phyloP scores from a whole-genome alignment of 2,329 filamentous ascomycete species.

The Zymoseptoria tritici region DNA sequence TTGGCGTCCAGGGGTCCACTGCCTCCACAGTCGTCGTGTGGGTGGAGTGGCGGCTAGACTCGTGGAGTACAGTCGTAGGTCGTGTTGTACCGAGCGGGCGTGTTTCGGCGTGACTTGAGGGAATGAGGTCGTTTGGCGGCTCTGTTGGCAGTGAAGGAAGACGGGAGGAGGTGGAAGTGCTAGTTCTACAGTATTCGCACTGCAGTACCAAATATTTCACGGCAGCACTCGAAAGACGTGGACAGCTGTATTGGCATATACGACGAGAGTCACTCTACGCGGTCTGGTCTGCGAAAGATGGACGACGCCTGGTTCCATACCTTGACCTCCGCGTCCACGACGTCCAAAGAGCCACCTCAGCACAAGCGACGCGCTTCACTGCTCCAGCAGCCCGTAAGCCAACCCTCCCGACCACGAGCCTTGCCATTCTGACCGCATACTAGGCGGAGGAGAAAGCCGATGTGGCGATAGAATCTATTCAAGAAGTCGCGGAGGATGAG shows the following conservation, averaged over 20 bases:
- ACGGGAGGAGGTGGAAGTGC: no score
- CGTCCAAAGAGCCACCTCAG: constrained; percentile 43
- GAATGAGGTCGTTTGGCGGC: no score
- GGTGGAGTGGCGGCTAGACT: not conserved
- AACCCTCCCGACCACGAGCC: constrained; percentile 25
- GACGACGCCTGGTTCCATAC: constrained; percentile 76
- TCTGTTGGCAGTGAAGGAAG: no score
- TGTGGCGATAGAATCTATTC: constrained; percentile 50
- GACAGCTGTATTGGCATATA: not conserved
- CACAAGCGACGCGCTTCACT: constrained; percentile 64
- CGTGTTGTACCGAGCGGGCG: not conserved
- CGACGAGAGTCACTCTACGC: not conserved
- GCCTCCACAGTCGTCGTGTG: not conserved
- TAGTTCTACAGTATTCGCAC: not conserved
- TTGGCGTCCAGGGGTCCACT: not conserved
- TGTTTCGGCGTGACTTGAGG: not conserved
- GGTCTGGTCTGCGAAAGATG: constrained; percentile 16
- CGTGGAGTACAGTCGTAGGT: not conserved
- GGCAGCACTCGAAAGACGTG: not conserved
- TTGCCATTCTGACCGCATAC: constrained; percentile 36
- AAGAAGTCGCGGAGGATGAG: constrained; percentile 47
- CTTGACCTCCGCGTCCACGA: constrained; percentile 53
- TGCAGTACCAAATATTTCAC: no score
- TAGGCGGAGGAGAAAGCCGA: constrained; percentile 51
- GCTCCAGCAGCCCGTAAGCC: constrained; percentile 48